Conservation (phyloP, 352 stramenopile species). For the Pythium monospermum region DNA sequence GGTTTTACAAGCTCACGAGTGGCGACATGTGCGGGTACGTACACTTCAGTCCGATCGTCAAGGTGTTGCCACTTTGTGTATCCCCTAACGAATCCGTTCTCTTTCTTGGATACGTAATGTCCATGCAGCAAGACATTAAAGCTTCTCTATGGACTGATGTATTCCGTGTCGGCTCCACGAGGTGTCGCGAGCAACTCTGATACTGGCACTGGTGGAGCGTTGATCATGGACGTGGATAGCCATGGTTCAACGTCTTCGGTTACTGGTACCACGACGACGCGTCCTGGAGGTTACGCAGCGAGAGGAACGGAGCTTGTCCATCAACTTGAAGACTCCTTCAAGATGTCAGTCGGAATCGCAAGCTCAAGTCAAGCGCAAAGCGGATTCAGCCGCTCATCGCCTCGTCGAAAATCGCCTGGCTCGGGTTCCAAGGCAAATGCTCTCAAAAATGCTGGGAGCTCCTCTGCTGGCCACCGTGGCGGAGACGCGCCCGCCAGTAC, state of each 20-base stretch:
- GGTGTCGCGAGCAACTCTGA: not conserved
- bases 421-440: conserved; percentile 22
- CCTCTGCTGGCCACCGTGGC: not conserved
- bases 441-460: conserved; percentile 20
- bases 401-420: conserved; percentile 14
- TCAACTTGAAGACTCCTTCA: conserved; percentile 76
- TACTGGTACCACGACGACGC: not conserved
- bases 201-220: not conserved
- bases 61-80: no score
- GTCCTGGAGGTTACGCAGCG: conserved; percentile 3
- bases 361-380: conserved; percentile 12
- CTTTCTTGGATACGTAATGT: no score
- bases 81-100: not conserved
- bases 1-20: conserved; percentile 71
- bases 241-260: not conserved
- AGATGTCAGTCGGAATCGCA: conserved; percentile 63
- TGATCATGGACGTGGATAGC: conserved; percentile 23
- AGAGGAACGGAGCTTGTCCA: conserved; percentile 29
- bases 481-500: not conserved
- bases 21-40: conserved; percentile 70
- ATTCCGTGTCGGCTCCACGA: conserved; percentile 25
- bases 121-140: conserved; percentile 57
- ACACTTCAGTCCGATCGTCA: not conserved
- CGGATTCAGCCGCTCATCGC: conserved; percentile 11
- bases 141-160: conserved; percentile 66